These are phyloP conservation scores for Alternaria panax DNA, from an alignment of 2,329 filamentous ascomycete species.

Conservation along the genomic window DNA sequence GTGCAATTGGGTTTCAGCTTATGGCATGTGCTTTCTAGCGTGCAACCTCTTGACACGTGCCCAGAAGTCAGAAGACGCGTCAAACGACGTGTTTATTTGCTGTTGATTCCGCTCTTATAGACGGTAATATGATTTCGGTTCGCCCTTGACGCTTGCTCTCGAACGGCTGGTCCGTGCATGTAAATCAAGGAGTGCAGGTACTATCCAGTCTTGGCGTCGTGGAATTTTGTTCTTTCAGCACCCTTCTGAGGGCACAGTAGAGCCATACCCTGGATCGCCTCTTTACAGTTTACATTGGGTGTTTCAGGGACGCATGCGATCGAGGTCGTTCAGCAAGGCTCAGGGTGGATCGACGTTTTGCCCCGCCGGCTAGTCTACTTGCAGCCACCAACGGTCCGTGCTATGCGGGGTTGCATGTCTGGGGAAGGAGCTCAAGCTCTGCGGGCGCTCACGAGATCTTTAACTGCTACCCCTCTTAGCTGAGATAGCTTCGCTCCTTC, in stretches of 20 bases:
- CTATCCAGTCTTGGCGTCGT: neutral
- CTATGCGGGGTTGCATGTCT: slow-evolving; percentile 36
- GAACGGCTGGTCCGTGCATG: slow-evolving; percentile 16
- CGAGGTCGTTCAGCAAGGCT: slow-evolving; percentile 21
- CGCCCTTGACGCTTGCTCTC: neutral
- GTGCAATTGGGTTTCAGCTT: neutral
- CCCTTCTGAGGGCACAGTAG: neutral
- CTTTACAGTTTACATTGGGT: neutral
- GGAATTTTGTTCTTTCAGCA: neutral
- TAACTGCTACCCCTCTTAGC: slow-evolving; percentile 30
- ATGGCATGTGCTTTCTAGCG: neutral
- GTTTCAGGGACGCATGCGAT: slow-evolving; percentile 23
- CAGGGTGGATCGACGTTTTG: slow-evolving; percentile 19
- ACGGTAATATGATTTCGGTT: neutral
- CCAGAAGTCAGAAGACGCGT: neutral
- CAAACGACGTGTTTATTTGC: neutral
- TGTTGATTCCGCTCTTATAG: neutral
- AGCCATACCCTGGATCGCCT: neutral
- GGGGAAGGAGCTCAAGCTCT: slow-evolving; percentile 33
- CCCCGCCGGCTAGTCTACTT: slow-evolving; percentile 28
- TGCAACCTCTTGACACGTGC: neutral
- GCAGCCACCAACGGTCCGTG: slow-evolving; percentile 23
- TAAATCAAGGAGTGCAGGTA: neutral
- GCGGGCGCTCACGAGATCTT: slow-evolving; percentile 33
- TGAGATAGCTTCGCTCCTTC: slow-evolving; percentile 23